Percentiles rank a stretch among this genome's conserved stretches.
Conservation (phyloP, 2,329 filamentous ascomycete species). For the Cytospora schulzeri region DNA sequence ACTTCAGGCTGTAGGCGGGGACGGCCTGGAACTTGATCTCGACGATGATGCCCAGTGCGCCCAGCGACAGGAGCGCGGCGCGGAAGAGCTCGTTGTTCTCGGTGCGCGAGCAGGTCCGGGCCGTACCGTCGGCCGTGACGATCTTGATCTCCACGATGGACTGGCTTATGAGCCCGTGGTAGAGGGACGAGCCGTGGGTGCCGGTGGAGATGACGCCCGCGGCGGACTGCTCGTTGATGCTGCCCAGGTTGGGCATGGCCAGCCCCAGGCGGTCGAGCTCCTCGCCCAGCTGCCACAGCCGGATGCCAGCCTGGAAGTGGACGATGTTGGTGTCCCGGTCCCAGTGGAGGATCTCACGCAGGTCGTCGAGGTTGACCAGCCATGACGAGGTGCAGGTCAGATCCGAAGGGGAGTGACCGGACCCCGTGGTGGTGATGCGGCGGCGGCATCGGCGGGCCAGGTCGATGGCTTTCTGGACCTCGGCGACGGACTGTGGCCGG, state of each 20-base stretch:
- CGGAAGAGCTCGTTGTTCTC: slow-evolving; percentile 80
- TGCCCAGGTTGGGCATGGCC: slow-evolving; percentile 89
- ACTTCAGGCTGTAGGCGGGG: slow-evolving; percentile 80
- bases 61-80: slow-evolving; percentile 83
- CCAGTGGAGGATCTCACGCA: slow-evolving; percentile 71
- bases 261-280: slow-evolving; percentile 75
- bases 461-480: slow-evolving; percentile 81
- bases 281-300: slow-evolving; percentile 72
- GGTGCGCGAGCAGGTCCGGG: slow-evolving; percentile 67
- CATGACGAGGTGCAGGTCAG: slow-evolving; percentile 29
- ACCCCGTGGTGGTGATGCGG: slow-evolving; percentile 67
- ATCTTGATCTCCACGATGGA: slow-evolving; percentile 74
- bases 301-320: slow-evolving; percentile 84
- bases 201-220: slow-evolving; percentile 91
- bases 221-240: slow-evolving; percentile 92
- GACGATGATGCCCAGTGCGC: slow-evolving; percentile 86
- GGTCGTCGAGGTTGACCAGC: slow-evolving; percentile 75
- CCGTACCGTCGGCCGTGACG: slow-evolving; percentile 78
- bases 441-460: slow-evolving; percentile 81
- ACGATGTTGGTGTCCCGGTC: slow-evolving; percentile 68
- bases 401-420: slow-evolving; percentile 29
- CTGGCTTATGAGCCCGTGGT: slow-evolving; percentile 82
- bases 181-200: slow-evolving; percentile 86
- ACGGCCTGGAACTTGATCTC: slow-evolving; percentile 85
- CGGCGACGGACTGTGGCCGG: slow-evolving; percentile 74